Evolutionary conservation across 2,329 filamentous ascomycete genomes (phyloP), one percentile per base, ranked within the genome.

Genomic region (Salinomyces thailandicus): DNA sequence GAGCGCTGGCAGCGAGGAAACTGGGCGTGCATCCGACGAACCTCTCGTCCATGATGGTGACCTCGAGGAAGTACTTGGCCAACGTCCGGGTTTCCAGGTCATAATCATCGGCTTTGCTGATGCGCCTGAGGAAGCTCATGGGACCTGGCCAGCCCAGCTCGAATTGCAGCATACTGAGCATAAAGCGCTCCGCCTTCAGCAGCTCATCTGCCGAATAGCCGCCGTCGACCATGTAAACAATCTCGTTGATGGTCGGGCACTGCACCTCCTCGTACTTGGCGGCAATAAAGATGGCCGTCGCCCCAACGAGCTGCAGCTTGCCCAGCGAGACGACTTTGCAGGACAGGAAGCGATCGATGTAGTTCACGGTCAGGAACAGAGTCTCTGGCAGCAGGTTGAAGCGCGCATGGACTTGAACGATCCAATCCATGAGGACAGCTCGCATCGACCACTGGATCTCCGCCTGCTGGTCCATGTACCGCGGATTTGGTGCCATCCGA

Each of bases 381-480:
- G 91, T 98, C 68, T 98, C 91, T 0, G 89, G 89, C 6, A 96
- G 75, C 18, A 98, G 73, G 22, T 74, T 77, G 65, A 98, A 98
- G 22, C 91, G 84, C 50, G 80, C 77, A 59, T 98, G 91, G 18
- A 98, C 91, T 60, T 98, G 87, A 31, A 96, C 82, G 29, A 98
- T 72, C 91, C 91, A 98, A 61, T 96, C 91, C 79, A 98, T 93
- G 37, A 98, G 71, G 15, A 96, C 85, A 5, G 86, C 81, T 31
- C 91, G 85, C 91, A 96, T 98, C 2, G 87, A 94, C 91, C 91
- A 98, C 58, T 94, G 85, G 39, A 98, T 93, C 61, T 96, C 89
- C n/a, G 81, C 79, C 60, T 98, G 91, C 48, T 82, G 79, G 44
- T 94, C 85, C 89, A 98, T 98, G 69, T 98, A 98, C 58, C 91